These are phyloP conservation scores for Boletus rufocinnamomeus DNA, from an alignment of 768 basidiomycete species.

Conservation along the genomic window DNA sequence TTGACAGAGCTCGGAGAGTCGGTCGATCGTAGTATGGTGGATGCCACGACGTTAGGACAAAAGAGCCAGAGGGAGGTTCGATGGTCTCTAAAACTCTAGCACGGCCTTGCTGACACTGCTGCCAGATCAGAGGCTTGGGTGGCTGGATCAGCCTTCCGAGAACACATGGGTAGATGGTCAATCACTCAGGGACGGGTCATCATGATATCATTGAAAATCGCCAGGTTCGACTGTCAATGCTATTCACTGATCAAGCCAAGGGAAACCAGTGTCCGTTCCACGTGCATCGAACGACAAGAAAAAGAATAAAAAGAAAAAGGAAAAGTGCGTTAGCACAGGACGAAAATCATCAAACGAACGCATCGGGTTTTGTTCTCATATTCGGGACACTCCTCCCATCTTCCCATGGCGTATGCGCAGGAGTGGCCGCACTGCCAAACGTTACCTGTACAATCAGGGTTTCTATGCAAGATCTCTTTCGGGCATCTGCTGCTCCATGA, in stretches of 20 bases:
- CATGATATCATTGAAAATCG: not conserved
- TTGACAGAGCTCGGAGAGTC: not conserved
- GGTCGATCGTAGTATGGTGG: not conserved
- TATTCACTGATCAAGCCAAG: constrained; percentile 1
- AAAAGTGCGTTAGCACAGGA: not conserved
- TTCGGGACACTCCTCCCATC: not conserved
- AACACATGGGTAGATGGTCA: not conserved
- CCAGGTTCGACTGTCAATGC: not conserved
- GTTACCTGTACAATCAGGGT: constrained; percentile 4
- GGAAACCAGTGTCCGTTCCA: not conserved
- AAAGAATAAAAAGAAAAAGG: not conserved
- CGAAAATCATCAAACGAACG: not conserved
- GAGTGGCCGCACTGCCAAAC: not conserved
- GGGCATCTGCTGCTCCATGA: constrained; percentile 4
- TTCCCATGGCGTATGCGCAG: constrained; percentile 11
- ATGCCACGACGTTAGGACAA: not conserved
- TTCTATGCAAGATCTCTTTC: not conserved
- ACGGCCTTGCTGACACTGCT: not conserved
- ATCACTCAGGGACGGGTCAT: not conserved
- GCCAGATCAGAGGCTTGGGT: not conserved
- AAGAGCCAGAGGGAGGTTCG: not conserved
- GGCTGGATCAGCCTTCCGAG: not conserved
- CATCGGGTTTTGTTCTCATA: not conserved
- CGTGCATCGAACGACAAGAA: too few species aligned
- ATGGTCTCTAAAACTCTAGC: not conserved